A percentile compares a stretch with the other conserved stretches of the same genome.
Conservation (phyloP, 2,329 filamentous ascomycete species). For the Aphanoascus verrucosus region DNA sequence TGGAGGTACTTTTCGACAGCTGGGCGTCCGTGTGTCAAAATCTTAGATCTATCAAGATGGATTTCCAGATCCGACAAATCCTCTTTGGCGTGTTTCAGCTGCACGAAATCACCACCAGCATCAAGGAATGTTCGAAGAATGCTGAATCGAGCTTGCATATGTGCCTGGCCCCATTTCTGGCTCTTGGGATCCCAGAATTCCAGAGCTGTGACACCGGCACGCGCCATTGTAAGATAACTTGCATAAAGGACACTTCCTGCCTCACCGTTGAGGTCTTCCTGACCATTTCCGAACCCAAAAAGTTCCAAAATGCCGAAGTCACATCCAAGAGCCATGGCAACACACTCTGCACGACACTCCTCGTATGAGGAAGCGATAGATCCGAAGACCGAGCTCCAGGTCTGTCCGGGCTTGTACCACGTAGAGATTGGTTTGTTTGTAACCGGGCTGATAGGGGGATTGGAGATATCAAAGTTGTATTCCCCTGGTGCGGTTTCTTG, state of each 20-base stretch:
- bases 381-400: slow-evolving; percentile 88
- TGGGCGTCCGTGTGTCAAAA: slow-evolving; percentile 67
- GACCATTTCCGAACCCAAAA: slow-evolving; percentile 80
- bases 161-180: slow-evolving; percentile 83
- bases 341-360: slow-evolving; percentile 87
- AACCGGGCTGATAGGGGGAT: slow-evolving; percentile 71
- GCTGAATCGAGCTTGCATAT: slow-evolving; percentile 83
- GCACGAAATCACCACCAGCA: slow-evolving; percentile 78
- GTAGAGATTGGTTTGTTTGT: slow-evolving; percentile 65
- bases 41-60: slow-evolving; percentile 73
- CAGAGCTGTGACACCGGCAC: slow-evolving; percentile 75
- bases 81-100: slow-evolving; percentile 61
- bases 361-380: slow-evolving; percentile 80
- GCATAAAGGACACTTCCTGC: slow-evolving; percentile 82
- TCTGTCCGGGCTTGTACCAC: slow-evolving; percentile 92
- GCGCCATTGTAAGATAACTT: slow-evolving; percentile 85
- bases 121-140: slow-evolving; percentile 68
- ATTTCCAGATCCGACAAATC: slow-evolving; percentile 74
- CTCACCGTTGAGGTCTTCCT: slow-evolving; percentile 57
- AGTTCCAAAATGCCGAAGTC: slow-evolving; percentile 82
- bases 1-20: slow-evolving; percentile 80
- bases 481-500: slow-evolving; percentile 73
- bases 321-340: slow-evolving; percentile 82
- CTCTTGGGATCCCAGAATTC: slow-evolving; percentile 93
- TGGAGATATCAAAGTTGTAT: slow-evolving; percentile 79